A percentile compares a stretch with the other conserved stretches of the same genome.
phyloP scores from a whole-genome alignment of 768 basidiomycete species.

The Lenzites betulinus region DNA sequence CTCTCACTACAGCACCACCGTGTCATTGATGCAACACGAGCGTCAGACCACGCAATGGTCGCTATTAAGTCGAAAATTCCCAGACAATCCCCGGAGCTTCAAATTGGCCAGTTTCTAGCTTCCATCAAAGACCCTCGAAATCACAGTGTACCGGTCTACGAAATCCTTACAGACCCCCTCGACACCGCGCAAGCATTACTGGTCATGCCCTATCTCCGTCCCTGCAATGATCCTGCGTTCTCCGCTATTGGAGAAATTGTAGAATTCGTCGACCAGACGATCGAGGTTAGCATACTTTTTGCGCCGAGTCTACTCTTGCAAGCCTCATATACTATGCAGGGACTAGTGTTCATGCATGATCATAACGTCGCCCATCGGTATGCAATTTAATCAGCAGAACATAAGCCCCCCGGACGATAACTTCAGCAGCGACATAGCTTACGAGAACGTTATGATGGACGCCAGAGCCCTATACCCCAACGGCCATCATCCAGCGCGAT shows the following conservation, averaged over 20 bases:
- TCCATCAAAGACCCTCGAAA: conserved; percentile 17
- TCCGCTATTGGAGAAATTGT: conserved; percentile 16
- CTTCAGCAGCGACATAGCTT: conserved; percentile 14
- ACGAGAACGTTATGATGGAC: conserved; percentile 27
- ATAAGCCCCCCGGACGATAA: not conserved
- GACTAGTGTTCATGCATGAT: conserved; percentile 20
- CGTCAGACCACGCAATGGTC: conserved; percentile 1
- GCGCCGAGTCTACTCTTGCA: too few species aligned
- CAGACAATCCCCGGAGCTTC: conserved; percentile 7
- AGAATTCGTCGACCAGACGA: conserved; percentile 14
- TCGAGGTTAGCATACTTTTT: not conserved
- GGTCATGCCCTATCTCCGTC: conserved; percentile 27
- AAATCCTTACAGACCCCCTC: conserved; percentile 23
- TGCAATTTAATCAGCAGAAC: not conserved
- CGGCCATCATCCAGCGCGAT: conserved; percentile 28
- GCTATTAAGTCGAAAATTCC: conserved; percentile 13
- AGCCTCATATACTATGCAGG: conserved; percentile 1
- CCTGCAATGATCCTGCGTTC: conserved; percentile 21
- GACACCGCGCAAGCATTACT: conserved; percentile 8
- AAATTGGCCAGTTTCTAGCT: conserved; percentile 11
- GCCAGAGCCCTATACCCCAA: conserved; percentile 16
- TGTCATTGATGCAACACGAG: conserved; percentile 22
- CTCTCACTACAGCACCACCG: conserved; percentile 3
- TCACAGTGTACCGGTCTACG: conserved; percentile 28
- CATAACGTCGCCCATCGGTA: conserved; percentile 24